Evolutionary conservation across 2,329 filamentous ascomycete species (phyloP).

Genomic region (Cercospora citrullina): DNA sequence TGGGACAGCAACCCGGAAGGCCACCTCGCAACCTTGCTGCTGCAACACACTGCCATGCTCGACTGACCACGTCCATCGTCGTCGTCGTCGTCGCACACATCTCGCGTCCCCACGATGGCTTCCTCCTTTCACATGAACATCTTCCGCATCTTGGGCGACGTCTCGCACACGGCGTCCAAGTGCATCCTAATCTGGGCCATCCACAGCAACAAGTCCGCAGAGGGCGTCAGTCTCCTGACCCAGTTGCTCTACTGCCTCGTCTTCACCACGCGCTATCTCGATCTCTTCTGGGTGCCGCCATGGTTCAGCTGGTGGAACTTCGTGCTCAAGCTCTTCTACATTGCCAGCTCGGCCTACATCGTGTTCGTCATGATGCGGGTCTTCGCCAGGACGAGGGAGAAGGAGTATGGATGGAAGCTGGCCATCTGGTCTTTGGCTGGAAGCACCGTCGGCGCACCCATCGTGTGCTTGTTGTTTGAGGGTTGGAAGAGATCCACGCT

Average conservation of each 20-base stretch:
- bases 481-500: slow-evolving; percentile 29
- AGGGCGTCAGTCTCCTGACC: slow-evolving; percentile 88
- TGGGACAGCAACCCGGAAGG: not conserved
- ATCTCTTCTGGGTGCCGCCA: slow-evolving; percentile 55
- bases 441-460: slow-evolving; percentile 67
- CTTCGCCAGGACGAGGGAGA: slow-evolving; percentile 83
- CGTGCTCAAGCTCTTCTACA: slow-evolving; percentile 87
- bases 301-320: slow-evolving; percentile 64
- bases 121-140: slow-evolving; percentile 30
- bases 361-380: slow-evolving; percentile 83
- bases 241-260: slow-evolving; percentile 85
- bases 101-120: slow-evolving; percentile 9
- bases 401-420: slow-evolving; percentile 91
- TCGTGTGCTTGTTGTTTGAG: slow-evolving; percentile 70
- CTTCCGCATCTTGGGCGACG: slow-evolving; percentile 78
- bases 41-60: slow-evolving; percentile 6
- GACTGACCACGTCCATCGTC: not conserved
- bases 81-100: not conserved
- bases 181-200: slow-evolving; percentile 88
- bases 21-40: not conserved
- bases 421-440: slow-evolving; percentile 68
- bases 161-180: slow-evolving; percentile 84
- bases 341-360: slow-evolving; percentile 79
- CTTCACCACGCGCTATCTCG: slow-evolving; percentile 83
- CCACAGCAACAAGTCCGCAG: slow-evolving; percentile 81